Base-by-base conservation (phyloP, 2,329 filamentous ascomycete species). In the Paracoccidioides brasiliensis region DNA sequence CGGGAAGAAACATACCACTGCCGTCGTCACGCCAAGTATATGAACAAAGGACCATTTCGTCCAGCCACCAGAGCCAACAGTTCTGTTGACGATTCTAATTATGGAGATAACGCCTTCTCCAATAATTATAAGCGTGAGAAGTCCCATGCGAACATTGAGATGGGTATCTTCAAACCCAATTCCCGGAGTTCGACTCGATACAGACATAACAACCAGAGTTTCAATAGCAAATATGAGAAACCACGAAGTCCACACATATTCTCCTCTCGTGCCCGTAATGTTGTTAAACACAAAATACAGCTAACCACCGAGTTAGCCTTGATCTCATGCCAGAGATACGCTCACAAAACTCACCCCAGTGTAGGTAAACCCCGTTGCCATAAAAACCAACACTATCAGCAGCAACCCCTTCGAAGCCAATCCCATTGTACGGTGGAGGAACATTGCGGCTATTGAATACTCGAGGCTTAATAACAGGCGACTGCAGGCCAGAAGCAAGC, bases 71-170 rank as follows among this genome's bases (percentile, higher is more conserved):
- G 63, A 66, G 56, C 64, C 66, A 28, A 72, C 68, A 56, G 73
- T 77, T 43, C 77, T 78, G 15, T 84, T 78, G 40, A 76, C 76
- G 63, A 73, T 70, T 33, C 77, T 76, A 30, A 76, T 78, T 33
- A 84, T 71, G n/a, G 79, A 77, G 42, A 84, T 82, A 14, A 83
- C 78, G 52, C 81, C 81, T 62, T 85, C 82, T 12, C 83, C 82
- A 56, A 85, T 77, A 55, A 86, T 81, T 58, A 85, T 83, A 50
- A 85, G 72, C 0, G 82, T 85, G 55, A 85, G 71, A 2, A 84
- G 72, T 10, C 77, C 78, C 76, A 85, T 78, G 8, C 83, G 76
- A 62, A 82, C 80, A 62, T 82, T 81, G 55, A 85, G 66, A 64
- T 84, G 80, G 0, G 80, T 85, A 55, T 78, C 73, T 57, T 80